A percentile compares a stretch with the other conserved stretches of the same genome.
phyloP scores from a whole-genome alignment of 768 basidiomycete species.

The Boletus vinaceobasis region DNA sequence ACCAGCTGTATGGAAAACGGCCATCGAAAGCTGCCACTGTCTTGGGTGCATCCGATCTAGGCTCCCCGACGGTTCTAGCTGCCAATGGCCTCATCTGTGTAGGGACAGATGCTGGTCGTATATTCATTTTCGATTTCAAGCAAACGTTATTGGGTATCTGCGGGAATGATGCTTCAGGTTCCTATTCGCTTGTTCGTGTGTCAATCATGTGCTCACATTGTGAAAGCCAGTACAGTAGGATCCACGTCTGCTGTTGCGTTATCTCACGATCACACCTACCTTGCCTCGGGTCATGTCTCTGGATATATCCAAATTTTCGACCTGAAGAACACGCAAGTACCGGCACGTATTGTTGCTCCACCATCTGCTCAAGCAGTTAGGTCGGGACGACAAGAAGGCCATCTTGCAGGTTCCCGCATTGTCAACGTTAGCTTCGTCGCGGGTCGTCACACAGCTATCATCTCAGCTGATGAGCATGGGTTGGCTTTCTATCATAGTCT shows the following conservation, averaged over 20 bases:
- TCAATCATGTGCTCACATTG: constrained; percentile 18
- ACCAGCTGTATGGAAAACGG: constrained; percentile 50
- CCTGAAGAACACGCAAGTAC: constrained; percentile 61
- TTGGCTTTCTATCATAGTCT: constrained; percentile 94
- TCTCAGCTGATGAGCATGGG: constrained; percentile 86
- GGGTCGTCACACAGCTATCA: constrained; percentile 86
- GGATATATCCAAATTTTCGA: constrained; percentile 89
- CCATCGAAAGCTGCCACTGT: constrained; percentile 60
- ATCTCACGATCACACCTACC: constrained; percentile 90
- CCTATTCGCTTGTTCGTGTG: constrained; percentile 9
- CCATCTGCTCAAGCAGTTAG: constrained; percentile 63
- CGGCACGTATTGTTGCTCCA: constrained; percentile 69
- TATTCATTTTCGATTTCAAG: constrained; percentile 86
- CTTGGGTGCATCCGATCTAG: constrained; percentile 54
- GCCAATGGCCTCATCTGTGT: constrained; percentile 88
- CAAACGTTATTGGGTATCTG: constrained; percentile 81
- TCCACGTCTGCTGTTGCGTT: constrained; percentile 86
- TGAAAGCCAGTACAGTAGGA: constrained; percentile 58
- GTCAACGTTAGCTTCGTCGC: constrained; percentile 84
- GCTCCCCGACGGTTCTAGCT: constrained; percentile 75
- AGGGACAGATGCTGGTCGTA: constrained; percentile 76
- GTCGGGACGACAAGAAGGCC: constrained; percentile 83
- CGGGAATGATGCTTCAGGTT: constrained; percentile 67
- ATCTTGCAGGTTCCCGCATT: constrained; percentile 77
- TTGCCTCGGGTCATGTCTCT: constrained; percentile 81